Conservation (phyloP, 768 basidiomycete species). For the Pleurotus sapidus region DNA sequence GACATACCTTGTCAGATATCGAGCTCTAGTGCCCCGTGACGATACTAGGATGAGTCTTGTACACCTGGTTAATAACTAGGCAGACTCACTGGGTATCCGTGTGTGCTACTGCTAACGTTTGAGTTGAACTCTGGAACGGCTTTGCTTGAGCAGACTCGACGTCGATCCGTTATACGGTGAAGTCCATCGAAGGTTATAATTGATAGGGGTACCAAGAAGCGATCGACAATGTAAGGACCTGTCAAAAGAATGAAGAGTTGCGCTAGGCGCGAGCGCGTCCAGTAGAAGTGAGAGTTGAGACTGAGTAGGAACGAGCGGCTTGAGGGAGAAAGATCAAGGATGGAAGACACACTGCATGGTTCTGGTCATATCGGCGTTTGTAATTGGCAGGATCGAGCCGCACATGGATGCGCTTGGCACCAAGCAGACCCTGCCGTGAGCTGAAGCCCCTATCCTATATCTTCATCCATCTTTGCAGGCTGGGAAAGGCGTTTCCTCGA, state of each 20-base stretch:
- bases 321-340: too few relatives aligned
- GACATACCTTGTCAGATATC: constrained; percentile 6
- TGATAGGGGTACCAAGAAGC: neutral
- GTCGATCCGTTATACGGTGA: constrained; percentile 5
- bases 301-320: too few relatives aligned
- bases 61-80: neutral
- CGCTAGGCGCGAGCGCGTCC: neutral
- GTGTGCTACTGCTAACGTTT: neutral
- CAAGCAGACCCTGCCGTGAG: too few relatives aligned
- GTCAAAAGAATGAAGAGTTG: neutral
- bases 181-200: neutral
- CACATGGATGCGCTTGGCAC: too few relatives aligned
- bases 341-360: too few relatives aligned
- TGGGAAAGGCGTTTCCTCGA: too few relatives aligned
- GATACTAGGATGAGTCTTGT: neutral
- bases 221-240: neutral
- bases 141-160: neutral
- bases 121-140: constrained; percentile 2
- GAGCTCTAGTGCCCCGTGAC: neutral
- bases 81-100: constrained; percentile 1
- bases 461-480: too few relatives aligned
- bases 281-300: too few relatives aligned
- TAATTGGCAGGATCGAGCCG: too few relatives aligned
- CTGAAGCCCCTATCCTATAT: too few relatives aligned
- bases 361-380: too few relatives aligned